Evolutionary conservation across 306 rosid genomes (phyloP), one percentile per base, ranked within the genome.

Genomic region (Glycine tomentella): DNA sequence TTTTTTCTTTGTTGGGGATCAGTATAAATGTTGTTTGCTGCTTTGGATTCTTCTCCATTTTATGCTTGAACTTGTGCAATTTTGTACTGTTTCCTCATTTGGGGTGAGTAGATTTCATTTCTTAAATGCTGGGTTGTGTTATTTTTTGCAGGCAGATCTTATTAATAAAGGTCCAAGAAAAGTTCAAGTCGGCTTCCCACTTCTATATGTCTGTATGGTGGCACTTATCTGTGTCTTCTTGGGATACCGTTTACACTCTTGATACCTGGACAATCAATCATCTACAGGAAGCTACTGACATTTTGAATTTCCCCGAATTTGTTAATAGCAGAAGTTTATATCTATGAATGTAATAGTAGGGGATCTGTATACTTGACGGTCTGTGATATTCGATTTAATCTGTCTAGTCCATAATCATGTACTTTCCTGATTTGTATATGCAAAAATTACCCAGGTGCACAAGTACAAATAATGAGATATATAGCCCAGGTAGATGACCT

Each of bases 151-250:
- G 98, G 84, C 84, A 17, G 89, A 87, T 70, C 81, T 93, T 87
- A 82, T 87, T 69, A 78, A 70, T 64, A 81, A 72, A 81, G 85
- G 88, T 31, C 83, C 88, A 69, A 86, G 81, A 79, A 87, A 52
- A 50, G 89, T 91, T 53, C 95, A 90, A 69, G 89, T 85, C 0
- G 98, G 97, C 49, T 93, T 93, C 81, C 98, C 99, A 44, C 87
- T 86, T 79, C 79, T 95, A 52, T 93, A 85, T 84, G 93, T 92
- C 80, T 93, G 89, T 57, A 90, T 90, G 88, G 97, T 95, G 91
- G 97, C 92, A 4, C 86, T 95, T 34, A 55, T 89, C 8, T 82
- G 90, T 84, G 78, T 90, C 33, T 81, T 87, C 76, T 76, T 91
- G 83, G 99, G 98, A 76, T 90, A 90, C 83, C 66, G 77, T 69